Base-by-base conservation (phyloP, 2,329 filamentous ascomycete species). In the Phialophora chinensis region DNA sequence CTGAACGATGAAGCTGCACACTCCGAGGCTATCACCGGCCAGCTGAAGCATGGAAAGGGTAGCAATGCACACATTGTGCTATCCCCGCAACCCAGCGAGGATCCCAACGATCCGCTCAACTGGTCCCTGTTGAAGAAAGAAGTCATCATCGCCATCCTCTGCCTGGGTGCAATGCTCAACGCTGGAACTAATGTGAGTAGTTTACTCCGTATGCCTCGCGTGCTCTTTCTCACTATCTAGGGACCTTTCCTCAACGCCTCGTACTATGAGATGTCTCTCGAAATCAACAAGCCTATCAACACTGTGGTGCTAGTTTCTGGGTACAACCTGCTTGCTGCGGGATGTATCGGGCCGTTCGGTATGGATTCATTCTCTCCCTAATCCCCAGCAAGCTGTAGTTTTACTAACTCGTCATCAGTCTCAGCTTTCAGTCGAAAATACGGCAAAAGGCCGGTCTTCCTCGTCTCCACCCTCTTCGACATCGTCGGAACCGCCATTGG, bases 371-470 rank as follows among this genome's bases (percentile, higher is more conserved):
- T n/a, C 31, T 25, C 17, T 44, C 17, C 17, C 38, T n/a, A 1
- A 8, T 25, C 1, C 35, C 4, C 2, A 23, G 31, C 12, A 42
- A 14, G 42, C 59, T 12, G 38, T 20, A 17, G 38, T 17, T 52
- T 17, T 53, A 42, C 56, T 65, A 38, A 49, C 62, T 44, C 17
- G 31, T 44, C 7, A 31, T 35, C n/a, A 61, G 59, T 70, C 4
- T 69, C 65, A 31, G 80, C 81, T 0, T 79, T 83, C 63, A 80
- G 81, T 3, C 72, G 81, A 67, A 78, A 81, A 47, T 83, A 80
- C 70, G 81, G 81, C 31, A 74, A 74, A 65, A 70, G 73, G 5
- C 72, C 73, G 1, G 72, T 73, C 25, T 74, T 72, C 58, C 62
- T 71, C 1, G 70, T 69, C 14, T 72, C 68, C 2, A 71, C 70